Base-by-base conservation (phyloP, 2,329 filamentous ascomycete genomes). In the Monascus ruber region DNA sequence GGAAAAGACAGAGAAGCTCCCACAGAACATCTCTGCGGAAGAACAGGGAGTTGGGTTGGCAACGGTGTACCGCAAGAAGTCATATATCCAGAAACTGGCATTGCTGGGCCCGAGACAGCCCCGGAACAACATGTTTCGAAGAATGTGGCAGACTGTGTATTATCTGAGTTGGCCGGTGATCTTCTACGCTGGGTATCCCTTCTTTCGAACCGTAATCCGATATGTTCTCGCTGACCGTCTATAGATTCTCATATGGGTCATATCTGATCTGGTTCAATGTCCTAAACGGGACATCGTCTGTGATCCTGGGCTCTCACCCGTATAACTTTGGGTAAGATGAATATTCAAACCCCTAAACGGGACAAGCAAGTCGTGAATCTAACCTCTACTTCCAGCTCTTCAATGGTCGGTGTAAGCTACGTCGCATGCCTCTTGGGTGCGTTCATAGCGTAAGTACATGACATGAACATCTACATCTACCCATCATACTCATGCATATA, bases 191-290 rank as follows among this genome's bases (percentile, higher is more conserved):
- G 60, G 59, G 53, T 59, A 42, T 34, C 46, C 11, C 31, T 17
- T 29, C 8, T 8, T 8, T 11, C 29, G n/a, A 31, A 31, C 29
- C 11, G 29, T 11, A 31, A 31, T 31, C 11, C 8, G 8, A 11
- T 8, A 3, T 31, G 8, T 31, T 8, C 11, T 31, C 8, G 2
- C 45, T 50, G 36, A 52, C 17, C 6, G 3, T 3, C 2, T 17
- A 2, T 26, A 60, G 59, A 6, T 62, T 64, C 32, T 61, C 59
- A 1, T 64, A 64, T 32, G 62, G 62, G 1, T 59, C 59, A 3
- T 62, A 64, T 28, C 50, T 64, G 10, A 52, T 63, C 1, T 55
- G 59, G 44, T 65, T 64, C 47, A 65, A 64, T 39, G 60, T 65
- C 26, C 39, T 65, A 17, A 65, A 65, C 27, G 62, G 49, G 9